phyloP scores from a whole-genome alignment of 805 yeast genomes.

The Allodekkera sacchari region DNA sequence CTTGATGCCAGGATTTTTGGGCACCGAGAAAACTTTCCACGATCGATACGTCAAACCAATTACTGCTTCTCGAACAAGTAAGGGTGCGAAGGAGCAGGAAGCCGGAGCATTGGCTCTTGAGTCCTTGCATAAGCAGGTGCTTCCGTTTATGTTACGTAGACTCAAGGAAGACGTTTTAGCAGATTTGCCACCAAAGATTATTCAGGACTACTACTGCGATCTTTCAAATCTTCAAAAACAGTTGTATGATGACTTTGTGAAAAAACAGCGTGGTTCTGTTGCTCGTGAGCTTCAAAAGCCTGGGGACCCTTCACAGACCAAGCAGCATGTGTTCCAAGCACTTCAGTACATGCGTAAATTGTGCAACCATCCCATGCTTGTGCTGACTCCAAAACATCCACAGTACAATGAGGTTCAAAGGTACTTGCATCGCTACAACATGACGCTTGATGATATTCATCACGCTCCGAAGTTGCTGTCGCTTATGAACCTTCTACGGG shows the following conservation, averaged over 20 bases:
- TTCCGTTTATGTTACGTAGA: conserved; percentile 94
- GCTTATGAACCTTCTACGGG: conserved; percentile 67
- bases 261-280: conserved; percentile 69
- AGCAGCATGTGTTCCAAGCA: conserved; percentile 95
- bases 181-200: conserved; percentile 95
- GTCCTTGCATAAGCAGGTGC: conserved; percentile 90
- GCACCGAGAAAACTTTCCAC: conserved; percentile 88
- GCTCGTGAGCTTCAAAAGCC: conserved; percentile 49
- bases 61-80: conserved; percentile 84
- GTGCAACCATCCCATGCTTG: conserved; percentile 94
- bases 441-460: conserved; percentile 59
- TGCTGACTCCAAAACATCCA: conserved; percentile 76
- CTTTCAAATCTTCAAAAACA: conserved; percentile 83
- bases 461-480: conserved; percentile 91
- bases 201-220: conserved; percentile 97
- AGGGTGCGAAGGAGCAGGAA: conserved; percentile 90
- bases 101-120: conserved; percentile 95
- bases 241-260: conserved; percentile 82
- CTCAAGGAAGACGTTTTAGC: conserved; percentile 92
- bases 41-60: conserved; percentile 97
- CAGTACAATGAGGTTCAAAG: conserved; percentile 60
- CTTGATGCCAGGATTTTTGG: conserved; percentile 97
- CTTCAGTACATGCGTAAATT: conserved; percentile 94
- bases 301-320: conserved; percentile 31
- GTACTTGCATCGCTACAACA: conserved; percentile 49